Base-by-base conservation (phyloP, 148 eudicot species). In the Camellia granthamiana region DNA sequence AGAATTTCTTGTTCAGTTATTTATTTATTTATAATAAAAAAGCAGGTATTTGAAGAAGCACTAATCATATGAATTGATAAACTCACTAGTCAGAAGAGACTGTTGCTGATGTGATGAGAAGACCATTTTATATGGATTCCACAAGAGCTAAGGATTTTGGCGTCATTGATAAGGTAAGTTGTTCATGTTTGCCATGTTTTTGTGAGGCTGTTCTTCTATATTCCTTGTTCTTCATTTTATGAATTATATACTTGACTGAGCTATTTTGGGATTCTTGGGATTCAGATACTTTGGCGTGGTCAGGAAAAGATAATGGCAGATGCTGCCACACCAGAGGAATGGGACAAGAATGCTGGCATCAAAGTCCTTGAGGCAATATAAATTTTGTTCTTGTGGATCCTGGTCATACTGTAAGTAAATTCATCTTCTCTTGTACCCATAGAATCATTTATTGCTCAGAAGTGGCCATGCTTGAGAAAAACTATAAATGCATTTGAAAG, bases 201-300 rank as follows among this genome's bases (percentile, higher is more conserved):
- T 19, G 9, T n/a, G 61, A 5, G 21, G 52, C 62, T 38, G 10
- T 72, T 10, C 46, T 46, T 44, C 1, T 30, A 18, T 43, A 56
- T 70, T 47, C 5, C 51, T 0, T 72, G 10, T 49, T 66, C 72
- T 47, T 3, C 42, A 43, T 56, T 19, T 6, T 77, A 60, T 7
- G 14, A 18, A 11, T 30, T 66, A 12, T 41, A 18, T 11, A 12
- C 59, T 75, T 60, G 51, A 12, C 46, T 77, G 69, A 80, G 7
- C 72, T 74, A 77, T 68, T 62, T 18, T 63, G 15, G 66, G 16
- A 14, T 60, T 76, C n/a, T 83, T 84, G 81, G 73, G 54, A 12
- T 84, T 83, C 85, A 95, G 98, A 88, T 95, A 78, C 92, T 95
- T 80, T 87, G 91, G 92, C 91, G 91, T 80, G 94, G 96, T 58